phyloP scores from a whole-genome alignment of 1,284 basidiomycete genomes.

The Cryptococcus jaspeensis region DNA sequence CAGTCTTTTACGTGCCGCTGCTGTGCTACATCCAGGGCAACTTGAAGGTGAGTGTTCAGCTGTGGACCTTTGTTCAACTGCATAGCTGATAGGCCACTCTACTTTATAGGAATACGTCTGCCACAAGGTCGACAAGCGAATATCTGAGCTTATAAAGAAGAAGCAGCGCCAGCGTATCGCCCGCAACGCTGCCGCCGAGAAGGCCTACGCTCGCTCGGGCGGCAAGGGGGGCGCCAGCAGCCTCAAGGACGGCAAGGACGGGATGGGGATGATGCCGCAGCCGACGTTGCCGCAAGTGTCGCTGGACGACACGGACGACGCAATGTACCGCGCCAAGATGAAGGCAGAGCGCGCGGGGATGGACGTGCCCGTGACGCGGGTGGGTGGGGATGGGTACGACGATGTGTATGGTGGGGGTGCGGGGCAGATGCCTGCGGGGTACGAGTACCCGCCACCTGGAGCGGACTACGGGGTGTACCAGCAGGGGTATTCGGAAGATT shows the following conservation, averaged over 20 bases:
- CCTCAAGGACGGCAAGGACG: conserved; percentile 94
- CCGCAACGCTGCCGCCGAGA: conserved; percentile 76
- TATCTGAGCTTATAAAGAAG: conserved; percentile 87
- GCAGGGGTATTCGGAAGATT: conserved; percentile 19
- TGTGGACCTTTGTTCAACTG: too few species aligned
- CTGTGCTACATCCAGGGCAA: conserved; percentile 95
- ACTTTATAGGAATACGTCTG: conserved; percentile 86
- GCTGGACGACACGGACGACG: conserved; percentile 73
- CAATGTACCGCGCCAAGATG: conserved; percentile 26
- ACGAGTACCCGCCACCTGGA: conserved; percentile 17
- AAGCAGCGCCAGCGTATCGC: conserved; percentile 82
- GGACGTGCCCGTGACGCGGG: conserved; percentile 1
- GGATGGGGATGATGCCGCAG: conserved; percentile 69
- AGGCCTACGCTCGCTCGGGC: conserved; percentile 86
- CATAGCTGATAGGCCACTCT: not conserved
- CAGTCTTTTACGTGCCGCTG: conserved; percentile 84
- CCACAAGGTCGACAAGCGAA: conserved; percentile 98
- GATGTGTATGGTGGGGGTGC: not conserved
- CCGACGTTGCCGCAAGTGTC: conserved; percentile 91
- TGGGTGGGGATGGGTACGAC: not conserved
- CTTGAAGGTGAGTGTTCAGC: conserved; percentile 64
- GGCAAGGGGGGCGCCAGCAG: conserved; percentile 37
- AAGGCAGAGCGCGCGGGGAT: conserved; percentile 11
- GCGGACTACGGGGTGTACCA: conserved; percentile 8
- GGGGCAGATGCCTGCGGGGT: conserved; percentile 3